phyloP scores from a whole-genome alignment of 148 eudicot genomes.

The Tetragonia tetragonoides region DNA sequence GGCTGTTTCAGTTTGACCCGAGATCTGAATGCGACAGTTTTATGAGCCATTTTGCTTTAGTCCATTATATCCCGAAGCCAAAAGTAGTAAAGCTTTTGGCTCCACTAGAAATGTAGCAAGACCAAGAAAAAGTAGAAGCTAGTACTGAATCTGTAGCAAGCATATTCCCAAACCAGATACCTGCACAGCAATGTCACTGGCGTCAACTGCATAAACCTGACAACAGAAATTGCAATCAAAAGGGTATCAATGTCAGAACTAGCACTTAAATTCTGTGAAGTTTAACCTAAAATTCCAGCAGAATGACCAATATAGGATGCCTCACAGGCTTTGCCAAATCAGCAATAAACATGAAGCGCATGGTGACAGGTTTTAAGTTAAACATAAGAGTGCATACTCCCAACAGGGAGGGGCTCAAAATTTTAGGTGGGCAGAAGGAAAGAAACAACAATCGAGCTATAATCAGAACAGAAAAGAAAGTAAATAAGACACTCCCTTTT shows the following conservation, averaged over 20 bases:
- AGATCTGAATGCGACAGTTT: no score
- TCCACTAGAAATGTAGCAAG: neutral
- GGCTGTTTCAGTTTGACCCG: no score
- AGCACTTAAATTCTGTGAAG: neutral
- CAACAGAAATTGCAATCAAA: constrained; percentile 14
- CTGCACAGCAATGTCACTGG: constrained; percentile 97
- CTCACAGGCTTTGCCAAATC: neutral
- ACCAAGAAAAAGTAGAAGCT: neutral
- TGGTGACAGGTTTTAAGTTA: neutral
- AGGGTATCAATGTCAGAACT: neutral
- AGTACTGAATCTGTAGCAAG: neutral
- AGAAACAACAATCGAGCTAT: no score
- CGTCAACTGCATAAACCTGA: constrained; percentile 99
- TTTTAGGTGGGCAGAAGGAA: no score
- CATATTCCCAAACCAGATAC: constrained; percentile 33
- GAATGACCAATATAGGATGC: neutral
- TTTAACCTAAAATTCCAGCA: no score
- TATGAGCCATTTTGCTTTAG: no score
- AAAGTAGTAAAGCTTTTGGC: no score
- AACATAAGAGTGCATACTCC: no score
- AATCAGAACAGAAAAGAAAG: no score
- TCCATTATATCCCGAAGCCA: no score
- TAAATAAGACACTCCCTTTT: no score
- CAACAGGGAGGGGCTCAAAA: no score
- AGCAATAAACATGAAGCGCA: neutral